These are phyloP conservation scores for Geotrichum citri-aurantii DNA, from an alignment of 1,139 yeast genomes.

Conservation along the genomic window DNA sequence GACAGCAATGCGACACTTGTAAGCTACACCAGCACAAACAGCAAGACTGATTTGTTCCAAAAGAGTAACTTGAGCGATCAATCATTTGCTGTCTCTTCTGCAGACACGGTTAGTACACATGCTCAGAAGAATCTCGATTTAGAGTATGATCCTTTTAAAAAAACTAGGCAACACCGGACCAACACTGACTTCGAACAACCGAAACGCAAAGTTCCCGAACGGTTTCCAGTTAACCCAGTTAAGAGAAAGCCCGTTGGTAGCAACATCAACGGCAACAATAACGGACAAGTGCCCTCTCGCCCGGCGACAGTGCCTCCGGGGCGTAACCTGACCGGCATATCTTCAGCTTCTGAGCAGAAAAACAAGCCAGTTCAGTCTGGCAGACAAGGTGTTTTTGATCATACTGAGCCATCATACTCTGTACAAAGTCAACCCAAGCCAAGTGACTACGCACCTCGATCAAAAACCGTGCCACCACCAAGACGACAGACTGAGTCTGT, in stretches of 20 bases:
- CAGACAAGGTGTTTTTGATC: background rate
- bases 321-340: background rate
- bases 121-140: background rate
- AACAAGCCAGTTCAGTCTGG: background rate
- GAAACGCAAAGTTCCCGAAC: background rate
- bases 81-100: background rate
- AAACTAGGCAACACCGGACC: background rate
- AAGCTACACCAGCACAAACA: background rate
- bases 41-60: background rate
- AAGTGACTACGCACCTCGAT: conserved; percentile 9
- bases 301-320: background rate
- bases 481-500: background rate
- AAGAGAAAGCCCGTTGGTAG: conserved; percentile 3
- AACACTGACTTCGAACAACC: background rate
- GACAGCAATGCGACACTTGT: conserved; percentile 7
- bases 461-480: background rate
- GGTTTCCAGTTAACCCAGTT: background rate
- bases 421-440: conserved; percentile 1
- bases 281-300: background rate
- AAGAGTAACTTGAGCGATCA: background rate
- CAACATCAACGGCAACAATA: background rate
- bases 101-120: background rate
- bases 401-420: background rate
- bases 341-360: background rate
- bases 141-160: background rate